Conservation (phyloP, 2,329 filamentous ascomycete genomes). For the Chrysosporium queenslandicum region DNA sequence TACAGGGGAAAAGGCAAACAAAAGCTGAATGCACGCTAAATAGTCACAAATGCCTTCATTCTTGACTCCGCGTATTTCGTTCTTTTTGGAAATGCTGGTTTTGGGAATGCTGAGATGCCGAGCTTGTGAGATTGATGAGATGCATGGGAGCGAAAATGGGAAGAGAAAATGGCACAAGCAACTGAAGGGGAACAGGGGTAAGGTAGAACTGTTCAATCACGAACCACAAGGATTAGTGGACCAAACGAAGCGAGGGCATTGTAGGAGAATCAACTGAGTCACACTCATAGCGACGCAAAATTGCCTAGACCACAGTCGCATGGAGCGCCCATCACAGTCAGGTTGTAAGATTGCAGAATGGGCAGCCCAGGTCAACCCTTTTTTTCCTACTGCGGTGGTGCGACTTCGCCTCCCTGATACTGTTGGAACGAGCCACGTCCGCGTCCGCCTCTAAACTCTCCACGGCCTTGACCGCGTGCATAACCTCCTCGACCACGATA, state of each 20-base stretch:
- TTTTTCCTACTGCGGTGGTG: conserved; percentile 3
- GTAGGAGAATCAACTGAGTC: background rate
- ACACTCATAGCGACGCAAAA: background rate
- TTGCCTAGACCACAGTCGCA: background rate
- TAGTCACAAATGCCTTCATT: conserved; percentile 3
- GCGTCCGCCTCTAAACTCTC: conserved; percentile 26
- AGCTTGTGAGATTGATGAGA: too few relatives aligned
- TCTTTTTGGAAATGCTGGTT: conserved; percentile 1
- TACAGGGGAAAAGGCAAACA: background rate
- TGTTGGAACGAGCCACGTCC: conserved; percentile 27
- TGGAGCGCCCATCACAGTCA: background rate
- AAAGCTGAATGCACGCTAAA: conserved; percentile 12
- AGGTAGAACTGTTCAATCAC: background rate
- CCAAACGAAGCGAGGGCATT: background rate
- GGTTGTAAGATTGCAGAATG: background rate
- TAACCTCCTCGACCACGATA: conserved; percentile 27
- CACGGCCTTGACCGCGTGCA: conserved; percentile 30
- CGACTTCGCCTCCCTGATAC: conserved; percentile 24
- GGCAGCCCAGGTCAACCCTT: background rate
- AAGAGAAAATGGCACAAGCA: background rate
- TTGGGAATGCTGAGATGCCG: background rate
- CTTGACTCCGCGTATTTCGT: conserved; percentile 3
- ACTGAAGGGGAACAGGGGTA: background rate
- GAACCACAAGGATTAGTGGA: background rate
- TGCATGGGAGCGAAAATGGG: background rate